Conservation (phyloP, 78 protist species). For the Polysphondylium violaceum region DNA sequence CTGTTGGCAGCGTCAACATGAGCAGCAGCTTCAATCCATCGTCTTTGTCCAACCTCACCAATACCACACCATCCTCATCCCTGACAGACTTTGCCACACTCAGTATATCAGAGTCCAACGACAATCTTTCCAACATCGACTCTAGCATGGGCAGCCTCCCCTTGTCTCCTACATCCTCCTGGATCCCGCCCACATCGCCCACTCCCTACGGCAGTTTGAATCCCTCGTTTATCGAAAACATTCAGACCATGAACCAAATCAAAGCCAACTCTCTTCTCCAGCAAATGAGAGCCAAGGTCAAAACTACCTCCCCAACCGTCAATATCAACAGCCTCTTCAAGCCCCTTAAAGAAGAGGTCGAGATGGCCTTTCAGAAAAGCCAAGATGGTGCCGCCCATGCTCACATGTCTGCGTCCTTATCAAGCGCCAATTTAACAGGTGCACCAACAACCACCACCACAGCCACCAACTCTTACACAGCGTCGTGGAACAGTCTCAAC, state of each 20-base stretch:
- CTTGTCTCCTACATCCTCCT: not conserved
- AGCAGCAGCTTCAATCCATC: too few relatives aligned
- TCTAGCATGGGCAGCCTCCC: not conserved
- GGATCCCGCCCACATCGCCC: not conserved
- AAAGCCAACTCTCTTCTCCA: not conserved
- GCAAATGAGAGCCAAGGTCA: not conserved
- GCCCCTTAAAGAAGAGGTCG: conserved; percentile 44
- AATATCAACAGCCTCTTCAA: conserved; percentile 49
- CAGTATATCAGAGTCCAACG: too few relatives aligned
- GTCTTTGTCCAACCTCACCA: too few relatives aligned
- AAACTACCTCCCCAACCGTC: not conserved
- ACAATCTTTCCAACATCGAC: not conserved
- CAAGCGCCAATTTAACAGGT: not conserved
- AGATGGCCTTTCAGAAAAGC: conserved; percentile 68
- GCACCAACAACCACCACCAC: not conserved
- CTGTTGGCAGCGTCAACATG: too few relatives aligned
- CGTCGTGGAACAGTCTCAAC: too few relatives aligned
- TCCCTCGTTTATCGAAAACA: not conserved
- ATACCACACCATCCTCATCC: too few relatives aligned
- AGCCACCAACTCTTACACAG: conserved; percentile 12
- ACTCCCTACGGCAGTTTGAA: not conserved
- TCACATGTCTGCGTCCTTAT: not conserved
- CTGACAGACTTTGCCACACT: too few relatives aligned
- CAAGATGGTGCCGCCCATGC: too few relatives aligned
- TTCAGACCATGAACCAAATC: not conserved